These are phyloP conservation scores for Yamadazyma kitorensis DNA, from an alignment of 805 yeast genomes.

Conservation along the genomic window DNA sequence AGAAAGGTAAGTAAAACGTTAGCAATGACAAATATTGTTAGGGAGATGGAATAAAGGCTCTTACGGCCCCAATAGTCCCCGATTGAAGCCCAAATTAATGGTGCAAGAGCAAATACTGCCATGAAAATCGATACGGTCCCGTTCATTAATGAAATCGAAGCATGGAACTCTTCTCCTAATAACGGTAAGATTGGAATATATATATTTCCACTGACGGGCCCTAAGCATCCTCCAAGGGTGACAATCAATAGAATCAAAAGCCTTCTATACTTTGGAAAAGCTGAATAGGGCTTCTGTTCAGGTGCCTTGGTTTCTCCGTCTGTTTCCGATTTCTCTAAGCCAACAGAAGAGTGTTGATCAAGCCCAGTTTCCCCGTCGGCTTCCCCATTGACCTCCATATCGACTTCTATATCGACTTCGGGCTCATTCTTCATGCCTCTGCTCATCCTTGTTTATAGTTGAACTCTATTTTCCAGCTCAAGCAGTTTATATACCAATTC, in stretches of 20 bases:
- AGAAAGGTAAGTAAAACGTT: constrained; percentile 28
- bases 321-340: background rate
- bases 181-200: constrained; percentile 54
- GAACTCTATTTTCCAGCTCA: too few species aligned
- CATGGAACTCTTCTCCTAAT: constrained; percentile 37
- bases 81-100: constrained; percentile 53
- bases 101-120: constrained; percentile 55
- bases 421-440: too few species aligned
- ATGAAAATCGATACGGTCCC: constrained; percentile 58
- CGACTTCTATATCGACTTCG: too few species aligned
- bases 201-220: constrained; percentile 57
- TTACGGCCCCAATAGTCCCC: constrained; percentile 53
- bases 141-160: constrained; percentile 43
- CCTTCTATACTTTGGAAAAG: constrained; percentile 30
- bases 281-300: constrained; percentile 24
- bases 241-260: constrained; percentile 36
- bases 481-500: too few species aligned
- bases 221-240: constrained; percentile 50
- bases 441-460: too few species aligned
- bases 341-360: background rate
- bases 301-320: background rate
- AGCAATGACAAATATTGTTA: constrained; percentile 24
- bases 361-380: background rate
- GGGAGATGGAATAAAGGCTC: constrained; percentile 25
- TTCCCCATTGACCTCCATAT: background rate